Evolutionary conservation across 345 rosid species (phyloP).

Genomic region (Salix dunnii): DNA sequence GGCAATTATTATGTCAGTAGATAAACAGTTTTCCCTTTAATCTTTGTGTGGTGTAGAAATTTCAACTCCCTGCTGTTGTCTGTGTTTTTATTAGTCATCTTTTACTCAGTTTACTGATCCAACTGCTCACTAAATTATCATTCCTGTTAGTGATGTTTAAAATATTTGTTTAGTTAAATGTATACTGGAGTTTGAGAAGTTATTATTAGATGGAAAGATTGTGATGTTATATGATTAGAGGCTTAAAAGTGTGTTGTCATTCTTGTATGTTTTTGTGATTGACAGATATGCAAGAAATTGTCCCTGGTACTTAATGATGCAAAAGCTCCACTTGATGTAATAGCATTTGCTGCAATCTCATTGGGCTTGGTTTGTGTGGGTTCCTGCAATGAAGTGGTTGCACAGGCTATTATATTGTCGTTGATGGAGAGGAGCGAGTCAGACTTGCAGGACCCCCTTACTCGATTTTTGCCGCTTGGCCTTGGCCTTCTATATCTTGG

Average conservation of each 20-base stretch:
- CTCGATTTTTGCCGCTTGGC: conserved; percentile 80
- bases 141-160: neutral
- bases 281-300: conserved; percentile 62
- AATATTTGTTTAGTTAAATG: neutral
- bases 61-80: neutral
- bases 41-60: neutral
- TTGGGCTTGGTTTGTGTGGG: conserved; percentile 91
- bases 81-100: neutral
- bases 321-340: conserved; percentile 72
- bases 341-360: conserved; percentile 80
- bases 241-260: neutral
- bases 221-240: neutral
- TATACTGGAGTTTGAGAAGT: neutral
- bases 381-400: conserved; percentile 94
- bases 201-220: neutral
- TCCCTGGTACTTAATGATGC: conserved; percentile 67
- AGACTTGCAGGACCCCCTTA: conserved; percentile 78
- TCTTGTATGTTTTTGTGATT: neutral
- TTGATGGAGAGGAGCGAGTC: conserved; percentile 82
- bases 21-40: neutral
- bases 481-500: conserved; percentile 97
- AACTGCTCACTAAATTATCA: neutral
- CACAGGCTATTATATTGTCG: conserved; percentile 82
- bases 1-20: neutral
- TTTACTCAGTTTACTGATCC: neutral